A percentile compares a stretch with the other conserved stretches of the same genome.
Conservation (phyloP, 352 stramenopile genomes). For the Phytophthora citricola region DNA sequence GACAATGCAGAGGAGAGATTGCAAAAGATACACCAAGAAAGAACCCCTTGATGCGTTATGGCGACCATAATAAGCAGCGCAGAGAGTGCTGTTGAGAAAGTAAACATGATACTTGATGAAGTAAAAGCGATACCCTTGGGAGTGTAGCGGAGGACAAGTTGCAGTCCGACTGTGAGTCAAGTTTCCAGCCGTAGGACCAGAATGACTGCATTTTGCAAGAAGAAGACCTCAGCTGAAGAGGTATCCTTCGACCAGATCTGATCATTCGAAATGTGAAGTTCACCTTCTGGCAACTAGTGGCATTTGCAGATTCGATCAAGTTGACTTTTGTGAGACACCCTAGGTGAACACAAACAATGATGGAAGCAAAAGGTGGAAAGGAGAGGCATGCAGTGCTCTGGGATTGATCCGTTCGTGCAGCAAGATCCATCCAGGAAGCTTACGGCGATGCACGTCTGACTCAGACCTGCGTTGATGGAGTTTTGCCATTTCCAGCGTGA, state of each 20-base stretch:
- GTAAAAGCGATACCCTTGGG: not conserved
- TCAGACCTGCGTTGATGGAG: not conserved
- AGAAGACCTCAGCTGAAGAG: not conserved
- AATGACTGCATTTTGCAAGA: conserved; percentile 8
- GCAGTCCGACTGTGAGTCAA: not conserved
- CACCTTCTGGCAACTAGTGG: conserved; percentile 9
- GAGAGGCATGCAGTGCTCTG: not conserved
- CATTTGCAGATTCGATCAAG: not conserved
- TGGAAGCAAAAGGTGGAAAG: conserved; percentile 1
- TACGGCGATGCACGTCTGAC: conserved; percentile 1
- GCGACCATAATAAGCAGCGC: not conserved
- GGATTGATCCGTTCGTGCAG: conserved; percentile 10
- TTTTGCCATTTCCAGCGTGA: conserved; percentile 19
- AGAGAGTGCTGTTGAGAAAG: conserved; percentile 13
- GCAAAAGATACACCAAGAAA: conserved; percentile 7
- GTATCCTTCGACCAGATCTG: conserved; percentile 17
- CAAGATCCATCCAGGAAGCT: not conserved
- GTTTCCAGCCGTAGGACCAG: conserved; percentile 8
- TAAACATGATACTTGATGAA: conserved; percentile 11
- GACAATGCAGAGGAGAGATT: conserved; percentile 14
- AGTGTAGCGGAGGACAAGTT: conserved; percentile 2
- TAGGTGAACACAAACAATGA: not conserved
- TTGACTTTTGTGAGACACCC: conserved; percentile 7
- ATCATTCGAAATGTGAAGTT: not conserved
- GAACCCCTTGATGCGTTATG: not conserved